These are phyloP conservation scores for Dictyostelium capitatum DNA, from an alignment of 78 protist species.

Conservation along the genomic window DNA sequence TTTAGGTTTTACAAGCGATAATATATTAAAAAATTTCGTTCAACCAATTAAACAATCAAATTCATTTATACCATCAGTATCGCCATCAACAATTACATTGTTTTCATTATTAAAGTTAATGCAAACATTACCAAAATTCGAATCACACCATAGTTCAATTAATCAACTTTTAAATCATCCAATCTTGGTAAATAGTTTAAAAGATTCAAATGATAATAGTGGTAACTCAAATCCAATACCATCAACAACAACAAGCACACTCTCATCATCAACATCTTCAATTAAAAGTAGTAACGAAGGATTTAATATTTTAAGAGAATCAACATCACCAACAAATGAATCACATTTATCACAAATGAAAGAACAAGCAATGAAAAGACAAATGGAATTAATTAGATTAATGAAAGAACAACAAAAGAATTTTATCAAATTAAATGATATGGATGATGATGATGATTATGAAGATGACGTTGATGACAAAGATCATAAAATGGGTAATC, in stretches of 20 bases:
- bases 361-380: constrained; percentile 50
- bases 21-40: constrained; percentile 22
- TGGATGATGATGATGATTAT: background rate
- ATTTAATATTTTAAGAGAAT: background rate
- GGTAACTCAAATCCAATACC: background rate
- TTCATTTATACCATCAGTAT: background rate
- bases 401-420: constrained; percentile 42
- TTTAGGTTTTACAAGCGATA: constrained; percentile 4
- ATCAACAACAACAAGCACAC: background rate
- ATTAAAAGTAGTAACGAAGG: background rate
- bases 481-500: background rate
- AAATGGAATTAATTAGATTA: constrained; percentile 39
- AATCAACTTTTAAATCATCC: constrained; percentile 14
- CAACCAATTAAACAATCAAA: constrained; percentile 21
- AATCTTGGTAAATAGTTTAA: background rate
- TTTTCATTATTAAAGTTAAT: background rate
- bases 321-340: background rate
- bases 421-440: background rate
- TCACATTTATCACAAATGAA: constrained; percentile 4
- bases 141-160: constrained; percentile 15
- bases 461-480: background rate
- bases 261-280: background rate
- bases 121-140: background rate
- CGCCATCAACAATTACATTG: background rate
- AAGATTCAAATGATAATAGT: background rate